Evolutionary conservation across 148 eudicot species (phyloP), one percentile per base, ranked within the genome.

Genomic region (Fagopyrum tataricum): DNA sequence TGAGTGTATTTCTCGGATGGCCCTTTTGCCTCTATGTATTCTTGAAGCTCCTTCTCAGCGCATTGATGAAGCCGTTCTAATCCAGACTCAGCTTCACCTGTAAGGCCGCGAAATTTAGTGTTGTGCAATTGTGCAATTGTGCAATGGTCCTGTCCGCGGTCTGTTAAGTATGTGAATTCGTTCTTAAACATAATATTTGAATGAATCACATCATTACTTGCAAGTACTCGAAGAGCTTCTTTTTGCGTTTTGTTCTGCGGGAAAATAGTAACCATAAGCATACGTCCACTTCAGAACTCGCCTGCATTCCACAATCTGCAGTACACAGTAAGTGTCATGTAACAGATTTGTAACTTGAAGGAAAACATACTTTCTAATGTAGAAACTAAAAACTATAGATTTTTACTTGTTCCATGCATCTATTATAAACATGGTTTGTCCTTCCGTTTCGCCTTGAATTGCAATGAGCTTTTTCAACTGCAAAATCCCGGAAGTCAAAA

Each of bases 51-150:
- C 78, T 92, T 92, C 83, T 92, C 97, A 20, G 97, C 96, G 85
- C 97, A 92, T 75, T 88, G 97, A 84, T 92, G 97, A 75, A 92
- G 95, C 58, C 97, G 83, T 70, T 92, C 96, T 80, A 92, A 76
- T 53, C 97, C 97, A 80, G 96, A 84, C 81, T 92, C 97, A 31
- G 97, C 97, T 79, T 92, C 96, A 61, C 97, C 97, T 92, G 82
- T 53, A 76, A 46, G 26, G 42, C 37, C 37, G 23, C 74, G 39
- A n/a, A n/a, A n/a, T n/a, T n/a, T n/a, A n/a, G n/a, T n/a, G n/a
- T n/a, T n/a, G n/a, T n/a, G n/a, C n/a, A n/a, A n/a, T n/a, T n/a
- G n/a, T n/a, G n/a, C n/a, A n/a, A n/a, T n/a, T n/a, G n/a, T n/a
- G n/a, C n/a, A n/a, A n/a, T 31, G 37, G 37, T 31, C 37, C 37